Evolutionary conservation across 176 grass and related monocot species (phyloP).

Genomic region (Otatea glauca): DNA sequence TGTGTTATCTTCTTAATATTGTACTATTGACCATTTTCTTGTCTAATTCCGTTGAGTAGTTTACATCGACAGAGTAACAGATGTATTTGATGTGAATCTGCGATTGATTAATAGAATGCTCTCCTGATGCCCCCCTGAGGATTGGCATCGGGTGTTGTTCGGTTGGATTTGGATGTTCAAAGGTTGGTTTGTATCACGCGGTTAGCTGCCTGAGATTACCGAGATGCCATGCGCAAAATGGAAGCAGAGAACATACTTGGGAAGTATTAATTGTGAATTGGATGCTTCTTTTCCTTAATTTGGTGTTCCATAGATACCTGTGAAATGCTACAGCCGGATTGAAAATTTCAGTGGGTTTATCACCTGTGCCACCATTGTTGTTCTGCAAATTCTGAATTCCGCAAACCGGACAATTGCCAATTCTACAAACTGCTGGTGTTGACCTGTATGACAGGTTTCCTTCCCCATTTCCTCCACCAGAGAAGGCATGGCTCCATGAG

Average conservation of each 20-base stretch:
- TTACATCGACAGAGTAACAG: conserved; percentile 50
- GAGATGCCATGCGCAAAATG: neutral
- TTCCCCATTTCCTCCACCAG: neutral
- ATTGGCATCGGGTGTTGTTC: neutral
- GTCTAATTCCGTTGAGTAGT: conserved; percentile 51
- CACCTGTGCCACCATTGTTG: neutral
- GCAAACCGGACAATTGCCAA: no score
- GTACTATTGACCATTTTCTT: conserved; percentile 49
- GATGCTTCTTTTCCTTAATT: neutral
- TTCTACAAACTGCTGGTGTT: neutral
- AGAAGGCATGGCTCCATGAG: neutral
- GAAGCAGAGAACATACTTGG: neutral
- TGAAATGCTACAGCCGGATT: neutral
- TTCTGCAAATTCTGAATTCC: neutral
- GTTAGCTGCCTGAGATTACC: neutral
- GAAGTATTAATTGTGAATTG: neutral
- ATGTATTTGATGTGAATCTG: conserved; percentile 60
- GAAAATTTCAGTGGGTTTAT: neutral
- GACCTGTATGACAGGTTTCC: neutral
- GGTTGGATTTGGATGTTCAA: neutral
- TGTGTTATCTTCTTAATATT: conserved; percentile 41
- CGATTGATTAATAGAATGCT: conserved; percentile 61
- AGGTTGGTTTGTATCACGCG: neutral
- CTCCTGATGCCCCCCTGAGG: conserved; percentile 9
- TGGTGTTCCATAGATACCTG: neutral